Evolutionary conservation across 352 stramenopile genomes (phyloP).

Genomic region (Pythium oligandrum): DNA sequence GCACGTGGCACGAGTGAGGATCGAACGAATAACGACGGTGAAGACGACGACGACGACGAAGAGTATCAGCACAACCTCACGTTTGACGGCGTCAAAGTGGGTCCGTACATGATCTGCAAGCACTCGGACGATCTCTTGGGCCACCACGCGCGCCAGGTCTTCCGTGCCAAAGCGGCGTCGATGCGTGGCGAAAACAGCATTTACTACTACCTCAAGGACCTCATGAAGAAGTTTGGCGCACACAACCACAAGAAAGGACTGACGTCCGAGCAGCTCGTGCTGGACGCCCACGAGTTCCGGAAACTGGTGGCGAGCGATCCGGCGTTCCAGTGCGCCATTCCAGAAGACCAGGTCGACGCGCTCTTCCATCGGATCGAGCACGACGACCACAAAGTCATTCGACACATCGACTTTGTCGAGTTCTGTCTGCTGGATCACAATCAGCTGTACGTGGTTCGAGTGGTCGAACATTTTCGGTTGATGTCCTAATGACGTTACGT

Average conservation of each 20-base stretch:
- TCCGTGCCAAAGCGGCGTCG: constrained; percentile 78
- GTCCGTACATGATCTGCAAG: constrained; percentile 82
- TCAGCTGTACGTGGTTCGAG: constrained; percentile 47
- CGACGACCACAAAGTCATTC: constrained; percentile 44
- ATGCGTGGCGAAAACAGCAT: constrained; percentile 80
- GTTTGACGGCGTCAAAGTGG: constrained; percentile 71
- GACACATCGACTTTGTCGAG: constrained; percentile 72
- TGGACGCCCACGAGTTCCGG: constrained; percentile 70
- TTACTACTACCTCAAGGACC: constrained; percentile 84
- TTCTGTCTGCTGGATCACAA: constrained; percentile 79
- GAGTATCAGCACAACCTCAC: constrained; percentile 61
- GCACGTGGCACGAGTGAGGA: too few relatives aligned
- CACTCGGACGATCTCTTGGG: constrained; percentile 77
- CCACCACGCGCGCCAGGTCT: constrained; percentile 73
- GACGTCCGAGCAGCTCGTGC: constrained; percentile 32
- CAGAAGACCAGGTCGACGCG: constrained; percentile 63
- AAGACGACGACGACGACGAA: constrained; percentile 28
- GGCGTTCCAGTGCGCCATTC: constrained; percentile 64
- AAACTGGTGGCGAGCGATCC: constrained; percentile 76
- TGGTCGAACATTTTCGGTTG: not conserved
- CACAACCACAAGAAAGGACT: constrained; percentile 35
- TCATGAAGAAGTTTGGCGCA: constrained; percentile 64
- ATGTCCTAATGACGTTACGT: not conserved
- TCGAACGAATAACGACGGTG: too few relatives aligned
- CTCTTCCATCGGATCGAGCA: constrained; percentile 70